Evolutionary conservation across 2,329 filamentous ascomycete species (phyloP).

Genomic region (Penicillium sp.): DNA sequence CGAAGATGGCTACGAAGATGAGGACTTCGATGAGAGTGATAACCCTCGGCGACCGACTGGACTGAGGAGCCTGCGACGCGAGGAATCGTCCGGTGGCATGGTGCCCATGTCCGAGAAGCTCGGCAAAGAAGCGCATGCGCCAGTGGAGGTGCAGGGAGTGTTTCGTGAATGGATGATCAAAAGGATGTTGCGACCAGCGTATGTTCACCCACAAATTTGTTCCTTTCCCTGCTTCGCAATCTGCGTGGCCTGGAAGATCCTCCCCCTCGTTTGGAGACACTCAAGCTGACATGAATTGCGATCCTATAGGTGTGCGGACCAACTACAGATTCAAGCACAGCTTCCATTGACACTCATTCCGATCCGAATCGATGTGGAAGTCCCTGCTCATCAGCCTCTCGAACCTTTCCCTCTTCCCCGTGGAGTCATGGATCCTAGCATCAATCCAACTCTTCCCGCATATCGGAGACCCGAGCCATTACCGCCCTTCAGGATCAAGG

Average conservation of each 20-base stretch:
- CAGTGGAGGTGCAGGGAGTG: constrained; percentile 82
- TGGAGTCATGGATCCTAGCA: constrained; percentile 39
- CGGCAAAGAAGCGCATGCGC: constrained; percentile 75
- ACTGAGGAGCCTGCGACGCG: constrained; percentile 75
- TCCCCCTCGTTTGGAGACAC: constrained; percentile 4
- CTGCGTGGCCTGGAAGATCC: constrained; percentile 18
- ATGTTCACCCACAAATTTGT: constrained; percentile 23
- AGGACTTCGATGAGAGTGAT: constrained; percentile 63
- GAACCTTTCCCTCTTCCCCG: constrained; percentile 49
- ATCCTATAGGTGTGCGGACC: constrained; percentile 51
- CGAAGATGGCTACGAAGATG: constrained; percentile 86
- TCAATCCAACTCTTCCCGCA: constrained; percentile 68
- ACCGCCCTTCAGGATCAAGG: constrained; percentile 82
- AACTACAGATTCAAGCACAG: constrained; percentile 64
- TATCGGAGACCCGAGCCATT: constrained; percentile 78
- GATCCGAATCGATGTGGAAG: constrained; percentile 92
- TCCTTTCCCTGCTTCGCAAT: constrained; percentile 5
- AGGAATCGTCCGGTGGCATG: constrained; percentile 65
- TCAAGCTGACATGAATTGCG: constrained; percentile 9
- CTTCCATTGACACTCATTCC: constrained; percentile 89
- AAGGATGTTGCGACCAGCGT: constrained; percentile 49
- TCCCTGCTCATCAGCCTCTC: constrained; percentile 63
- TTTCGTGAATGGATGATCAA: constrained; percentile 97
- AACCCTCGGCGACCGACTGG: constrained; percentile 72
- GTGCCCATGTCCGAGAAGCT: constrained; percentile 70